phyloP scores from a whole-genome alignment of 2,329 filamentous ascomycete genomes.

The Didymella pinodella region DNA sequence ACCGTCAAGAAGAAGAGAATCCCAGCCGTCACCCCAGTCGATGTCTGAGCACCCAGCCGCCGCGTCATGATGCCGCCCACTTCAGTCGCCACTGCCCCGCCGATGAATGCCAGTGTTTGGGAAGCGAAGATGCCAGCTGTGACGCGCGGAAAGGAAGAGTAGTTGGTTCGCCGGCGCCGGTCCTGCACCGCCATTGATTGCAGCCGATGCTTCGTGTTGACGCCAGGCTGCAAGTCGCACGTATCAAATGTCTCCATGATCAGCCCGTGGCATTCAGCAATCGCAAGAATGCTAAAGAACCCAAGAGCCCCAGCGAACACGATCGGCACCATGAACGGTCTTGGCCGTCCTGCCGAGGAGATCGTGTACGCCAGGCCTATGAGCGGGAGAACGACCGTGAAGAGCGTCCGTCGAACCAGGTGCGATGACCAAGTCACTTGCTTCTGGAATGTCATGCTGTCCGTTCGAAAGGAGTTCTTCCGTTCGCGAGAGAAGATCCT shows the following conservation, averaged over 20 bases:
- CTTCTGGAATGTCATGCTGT: constrained; percentile 71
- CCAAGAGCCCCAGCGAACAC: constrained; percentile 72
- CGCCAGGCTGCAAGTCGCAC: constrained; percentile 77
- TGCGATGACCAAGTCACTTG: constrained; percentile 75
- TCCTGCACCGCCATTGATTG: constrained; percentile 56
- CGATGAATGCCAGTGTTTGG: constrained; percentile 73
- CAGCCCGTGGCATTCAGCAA: constrained; percentile 77
- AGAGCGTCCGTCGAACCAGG: constrained; percentile 71
- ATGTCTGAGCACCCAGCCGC: constrained; percentile 70
- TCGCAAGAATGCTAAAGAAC: constrained; percentile 75
- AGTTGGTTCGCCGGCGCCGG: constrained; percentile 67
- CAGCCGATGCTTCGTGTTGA: constrained; percentile 62
- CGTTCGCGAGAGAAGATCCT: constrained; percentile 72
- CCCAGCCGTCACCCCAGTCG: constrained; percentile 72
- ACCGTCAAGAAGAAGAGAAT: constrained; percentile 72
- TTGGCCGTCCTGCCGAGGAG: constrained; percentile 67
- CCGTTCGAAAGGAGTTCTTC: constrained; percentile 65
- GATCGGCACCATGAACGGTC: constrained; percentile 68
- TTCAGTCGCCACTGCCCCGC: constrained; percentile 73
- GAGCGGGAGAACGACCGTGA: constrained; percentile 72
- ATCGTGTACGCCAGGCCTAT: constrained; percentile 73
- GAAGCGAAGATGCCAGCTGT: constrained; percentile 74
- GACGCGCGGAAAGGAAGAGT: constrained; percentile 78
- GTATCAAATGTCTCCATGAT: constrained; percentile 85
- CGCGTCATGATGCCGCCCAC: constrained; percentile 73